phyloP scores from a whole-genome alignment of 225 moss, liverwort and hornwort species.

The Physcomitrellopsis africana region DNA sequence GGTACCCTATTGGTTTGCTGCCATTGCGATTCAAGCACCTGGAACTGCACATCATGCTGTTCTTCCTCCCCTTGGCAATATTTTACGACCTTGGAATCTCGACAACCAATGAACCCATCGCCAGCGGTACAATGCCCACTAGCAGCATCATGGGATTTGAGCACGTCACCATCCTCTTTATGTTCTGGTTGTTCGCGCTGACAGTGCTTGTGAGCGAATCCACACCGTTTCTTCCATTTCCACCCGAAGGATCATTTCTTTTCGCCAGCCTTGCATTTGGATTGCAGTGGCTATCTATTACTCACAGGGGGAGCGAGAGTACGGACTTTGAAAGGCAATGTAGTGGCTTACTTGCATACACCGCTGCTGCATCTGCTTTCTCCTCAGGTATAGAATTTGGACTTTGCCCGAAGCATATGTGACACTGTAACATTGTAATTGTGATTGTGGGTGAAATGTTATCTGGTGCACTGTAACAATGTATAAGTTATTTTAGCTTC shows the following conservation, averaged over 20 bases:
- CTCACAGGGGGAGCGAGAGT: slow-evolving; percentile 18
- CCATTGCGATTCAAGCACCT: slow-evolving; percentile 61
- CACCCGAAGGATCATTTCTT: slow-evolving; percentile 49
- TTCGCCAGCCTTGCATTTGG: slow-evolving; percentile 51
- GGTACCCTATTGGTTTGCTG: slow-evolving; percentile 70
- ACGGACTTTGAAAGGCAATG: slow-evolving; percentile 51
- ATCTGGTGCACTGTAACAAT: no score
- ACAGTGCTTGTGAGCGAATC: slow-evolving; percentile 51
- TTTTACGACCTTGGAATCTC: slow-evolving; percentile 88
- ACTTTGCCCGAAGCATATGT: not conserved
- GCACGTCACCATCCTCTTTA: slow-evolving; percentile 64
- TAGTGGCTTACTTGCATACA: slow-evolving; percentile 41
- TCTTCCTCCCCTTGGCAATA: slow-evolving; percentile 73
- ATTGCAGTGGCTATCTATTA: slow-evolving; percentile 62
- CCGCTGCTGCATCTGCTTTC: slow-evolving; percentile 44
- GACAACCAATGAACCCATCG: slow-evolving; percentile 64
- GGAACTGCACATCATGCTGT: slow-evolving; percentile 75
- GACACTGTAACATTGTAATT: not conserved
- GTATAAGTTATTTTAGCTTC: no score
- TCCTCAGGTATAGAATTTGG: slow-evolving; percentile 23
- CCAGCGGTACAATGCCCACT: slow-evolving; percentile 66
- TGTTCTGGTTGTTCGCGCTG: slow-evolving; percentile 63
- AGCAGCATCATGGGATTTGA: slow-evolving; percentile 81
- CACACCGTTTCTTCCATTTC: slow-evolving; percentile 47
- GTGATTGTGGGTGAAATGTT: no score